Evolutionary conservation across 2,329 filamentous ascomycete genomes (phyloP), one percentile per base, ranked within the genome.

Genomic region (Neobulgaria alba): DNA sequence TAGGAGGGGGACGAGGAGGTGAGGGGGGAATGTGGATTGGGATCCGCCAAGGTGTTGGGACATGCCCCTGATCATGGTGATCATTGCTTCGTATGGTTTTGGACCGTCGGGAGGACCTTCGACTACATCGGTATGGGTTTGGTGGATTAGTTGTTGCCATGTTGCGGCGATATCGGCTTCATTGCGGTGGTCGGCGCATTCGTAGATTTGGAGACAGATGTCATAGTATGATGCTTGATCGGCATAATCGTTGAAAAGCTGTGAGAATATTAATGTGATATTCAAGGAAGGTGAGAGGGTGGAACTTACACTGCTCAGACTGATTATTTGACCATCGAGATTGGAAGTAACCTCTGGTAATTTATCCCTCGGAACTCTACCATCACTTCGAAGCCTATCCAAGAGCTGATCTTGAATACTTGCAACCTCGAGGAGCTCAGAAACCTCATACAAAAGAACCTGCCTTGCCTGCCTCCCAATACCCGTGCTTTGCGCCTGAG

Each of bases 371-470:
- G 10, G 71, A 66, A 29, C 73, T 32, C 92, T 77, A 1, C 67
- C 60, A 50, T 98, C 92, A 8, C 73, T 72, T 57, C 73, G 77
- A 38, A 98, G 67, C 33, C 86, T 75, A 58, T 88, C 82, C 17
- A 96, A 63, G 31, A 96, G 65, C 54, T 98, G 92, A 57, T 95
- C 86, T 61, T 98, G 92, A 39, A 98, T 92, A 56, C 92, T 90
- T 10, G 89, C 90, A 36, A 96, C 78, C 54, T 98, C 92, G 8
- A 98, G 77, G 33, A 93, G 71, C 51, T 92, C 88, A 2, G 80
- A 80, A 17, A 95, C 84, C 47, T 87, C 80, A 54, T 94, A 85
- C 42, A 90, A 76, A 19, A 96, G 70, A 45, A 88, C 73, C 61
- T 95, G 92, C 59, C 92, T 84, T 46, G 82, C 77, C 56, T 90